A percentile compares a stretch with the other conserved stretches of the same genome.
phyloP scores from a whole-genome alignment of 371 early-diverging fungal genomes.

The Mucor circinelloides region DNA sequence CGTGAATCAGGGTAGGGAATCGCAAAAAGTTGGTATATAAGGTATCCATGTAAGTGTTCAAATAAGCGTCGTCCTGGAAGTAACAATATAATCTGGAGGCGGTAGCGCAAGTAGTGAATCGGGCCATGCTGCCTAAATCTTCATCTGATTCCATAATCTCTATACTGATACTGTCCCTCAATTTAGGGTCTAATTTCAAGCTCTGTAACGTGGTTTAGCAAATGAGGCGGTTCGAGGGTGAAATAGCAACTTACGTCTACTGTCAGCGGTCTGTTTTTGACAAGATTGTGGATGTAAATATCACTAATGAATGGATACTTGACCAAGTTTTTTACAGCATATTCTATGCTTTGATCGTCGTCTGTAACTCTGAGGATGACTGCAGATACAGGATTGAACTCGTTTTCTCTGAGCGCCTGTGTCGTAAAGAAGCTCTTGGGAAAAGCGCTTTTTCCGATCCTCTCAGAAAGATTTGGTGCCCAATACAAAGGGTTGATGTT shows the following conservation, averaged over 20 bases:
- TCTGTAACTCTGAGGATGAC: constrained; percentile 55
- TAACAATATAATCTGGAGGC: constrained; percentile 62
- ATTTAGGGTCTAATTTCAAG: constrained; percentile 9
- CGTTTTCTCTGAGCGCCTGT: constrained; percentile 36
- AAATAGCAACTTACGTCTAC: constrained; percentile 22
- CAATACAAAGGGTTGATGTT: constrained; percentile 24
- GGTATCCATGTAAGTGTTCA: constrained; percentile 58
- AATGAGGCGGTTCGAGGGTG: neutral
- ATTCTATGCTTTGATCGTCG: constrained; percentile 40
- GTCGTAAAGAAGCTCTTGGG: constrained; percentile 40
- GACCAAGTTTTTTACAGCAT: constrained; percentile 46
- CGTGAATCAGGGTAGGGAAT: constrained; percentile 59
- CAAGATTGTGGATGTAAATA: constrained; percentile 57
- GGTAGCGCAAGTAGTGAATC: constrained; percentile 63
- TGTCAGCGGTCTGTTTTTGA: constrained; percentile 32
- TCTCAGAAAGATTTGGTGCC: constrained; percentile 23
- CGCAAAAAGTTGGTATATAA: constrained; percentile 65
- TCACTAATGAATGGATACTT: constrained; percentile 63
- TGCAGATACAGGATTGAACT: constrained; percentile 56
- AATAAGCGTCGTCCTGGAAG: constrained; percentile 65
- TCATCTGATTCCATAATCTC: constrained; percentile 51
- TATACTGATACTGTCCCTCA: constrained; percentile 19
- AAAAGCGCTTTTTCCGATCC: constrained; percentile 31
- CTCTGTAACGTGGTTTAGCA: neutral
- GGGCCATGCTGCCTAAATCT: constrained; percentile 56